Conservation (phyloP, 345 rosid species). For the Physaria fendleri region DNA sequence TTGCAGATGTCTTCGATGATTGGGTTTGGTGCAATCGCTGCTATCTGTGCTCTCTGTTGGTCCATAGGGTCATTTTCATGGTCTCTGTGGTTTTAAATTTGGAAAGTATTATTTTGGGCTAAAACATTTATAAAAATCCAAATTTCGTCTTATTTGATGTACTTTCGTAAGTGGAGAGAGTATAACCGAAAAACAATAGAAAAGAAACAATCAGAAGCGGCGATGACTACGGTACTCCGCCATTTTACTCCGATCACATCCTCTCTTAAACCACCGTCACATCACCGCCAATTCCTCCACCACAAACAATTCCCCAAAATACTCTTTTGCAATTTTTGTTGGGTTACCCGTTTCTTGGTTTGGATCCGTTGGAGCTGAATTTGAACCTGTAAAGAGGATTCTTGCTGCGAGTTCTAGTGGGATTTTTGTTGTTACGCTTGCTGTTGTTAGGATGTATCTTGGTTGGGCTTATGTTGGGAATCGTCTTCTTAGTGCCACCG, state of each 20-base stretch:
- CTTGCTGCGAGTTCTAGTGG: conserved; percentile 71
- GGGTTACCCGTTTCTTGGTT: conserved; percentile 86
- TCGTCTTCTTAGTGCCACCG: conserved; percentile 93
- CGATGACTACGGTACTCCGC: conserved; percentile 3
- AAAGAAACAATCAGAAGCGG: too few species aligned
- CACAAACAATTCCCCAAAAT: conserved; percentile 9
- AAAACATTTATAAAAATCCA: too few species aligned
- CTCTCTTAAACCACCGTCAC: conserved; percentile 14
- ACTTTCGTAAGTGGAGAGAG: too few species aligned
- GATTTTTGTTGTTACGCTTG: conserved; percentile 63
- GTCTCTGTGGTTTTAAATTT: too few species aligned
- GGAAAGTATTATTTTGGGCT: too few species aligned
- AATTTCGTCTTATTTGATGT: too few species aligned
- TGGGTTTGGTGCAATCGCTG: too few species aligned
- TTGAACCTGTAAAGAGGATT: conserved; percentile 51
- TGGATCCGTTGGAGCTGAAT: conserved; percentile 60
- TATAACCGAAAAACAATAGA: too few species aligned
- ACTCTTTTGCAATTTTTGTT: conserved; percentile 50
- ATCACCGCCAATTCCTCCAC: conserved; percentile 16
- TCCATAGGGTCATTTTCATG: too few species aligned
- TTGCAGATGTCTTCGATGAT: too few species aligned
- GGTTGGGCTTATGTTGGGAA: conserved; percentile 99
- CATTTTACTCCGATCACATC: conserved; percentile 26
- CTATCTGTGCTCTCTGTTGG: too few species aligned
- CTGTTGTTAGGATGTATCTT: conserved; percentile 88